Evolutionary conservation across 768 basidiomycete species (phyloP), one percentile per base, ranked within the genome.

Genomic region (Boletus rufocinnamomeus): DNA sequence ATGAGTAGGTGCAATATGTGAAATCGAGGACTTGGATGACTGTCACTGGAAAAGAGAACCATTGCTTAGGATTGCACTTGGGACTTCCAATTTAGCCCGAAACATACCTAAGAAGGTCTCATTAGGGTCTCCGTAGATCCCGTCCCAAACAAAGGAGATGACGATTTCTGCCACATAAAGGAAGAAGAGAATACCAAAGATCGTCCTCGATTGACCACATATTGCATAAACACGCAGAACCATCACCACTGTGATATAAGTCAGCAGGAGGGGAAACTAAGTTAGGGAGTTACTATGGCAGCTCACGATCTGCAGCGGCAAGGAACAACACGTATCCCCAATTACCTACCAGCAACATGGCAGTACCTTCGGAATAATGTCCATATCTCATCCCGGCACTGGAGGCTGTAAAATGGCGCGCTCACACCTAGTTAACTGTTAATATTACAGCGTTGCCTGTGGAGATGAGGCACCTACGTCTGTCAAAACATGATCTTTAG

Each of bases 191-290:
- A 59, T 13, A n/a, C 6, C 5, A 2, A 63, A 27, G 5, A 66
- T 32, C 4, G 2, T 19, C 17, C n/a, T 63, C 23, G 64, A 66
- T 30, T 25, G 49, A 16, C 41, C 7, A 54, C 57, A 66, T 45
- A 66, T 66, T 19, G 62, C 52, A 27, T 50, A 54, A 1, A 66
- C 56, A 16, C 64, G 65, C 13, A 67, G 50, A 21, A 64, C 51
- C 65, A 67, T 67, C 40, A 67, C 38, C 4, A 67, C 65, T 67
- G 17, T 21, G 13, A 17, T 10, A 11, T 16, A 6, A 16, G 6
- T 41, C n/a, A 41, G n/a, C n/a, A n/a, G 19, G 40, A 8, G 16
- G 1, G 2, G n/a, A n/a, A 38, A 7, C 2, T 0, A 30, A 32
- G 19, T n/a, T 13, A 0, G 4, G 21, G 28, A 16, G 23, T n/a